Percentiles rank a stretch among this genome's conserved stretches.
These are phyloP conservation scores for Cornus florida DNA, from an alignment of 148 eudicot genomes.

Conservation along the genomic window DNA sequence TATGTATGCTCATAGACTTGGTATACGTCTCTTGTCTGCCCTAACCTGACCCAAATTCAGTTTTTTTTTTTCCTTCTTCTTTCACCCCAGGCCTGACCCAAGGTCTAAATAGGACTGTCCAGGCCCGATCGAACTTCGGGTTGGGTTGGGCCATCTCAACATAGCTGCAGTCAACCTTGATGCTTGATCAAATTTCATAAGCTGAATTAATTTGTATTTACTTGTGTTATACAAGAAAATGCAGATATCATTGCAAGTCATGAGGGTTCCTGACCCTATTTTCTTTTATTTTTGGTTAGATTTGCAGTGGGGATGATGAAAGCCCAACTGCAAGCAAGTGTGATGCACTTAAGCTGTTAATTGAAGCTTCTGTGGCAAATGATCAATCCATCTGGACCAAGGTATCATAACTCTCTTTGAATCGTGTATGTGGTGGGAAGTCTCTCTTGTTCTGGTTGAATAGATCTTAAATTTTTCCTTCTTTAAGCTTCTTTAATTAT, in stretches of 20 bases:
- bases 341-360: slow-evolving; percentile 70
- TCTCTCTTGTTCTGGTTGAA: background rate
- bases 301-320: slow-evolving; percentile 68
- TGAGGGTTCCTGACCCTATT: background rate
- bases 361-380: slow-evolving; percentile 71
- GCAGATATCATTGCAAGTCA: background rate
- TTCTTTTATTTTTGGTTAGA: slow-evolving; percentile 30
- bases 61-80: too few species aligned
- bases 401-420: slow-evolving; percentile 36
- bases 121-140: too few species aligned
- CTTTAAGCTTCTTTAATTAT: background rate
- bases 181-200: background rate
- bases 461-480: background rate
- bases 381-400: slow-evolving; percentile 85
- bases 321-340: slow-evolving; percentile 52
- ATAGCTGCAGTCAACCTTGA: too few species aligned
- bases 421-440: background rate
- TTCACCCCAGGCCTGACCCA: too few species aligned
- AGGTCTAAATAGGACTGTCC: too few species aligned
- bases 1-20: too few species aligned
- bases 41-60: too few species aligned
- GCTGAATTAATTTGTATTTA: slow-evolving; percentile 12
- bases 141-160: too few species aligned
- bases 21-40: too few species aligned
- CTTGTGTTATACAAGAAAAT: background rate